Percentiles rank a stretch among this genome's conserved stretches.
phyloP scores from a whole-genome alignment of 129 eudicot species.

The Logfia minima region DNA sequence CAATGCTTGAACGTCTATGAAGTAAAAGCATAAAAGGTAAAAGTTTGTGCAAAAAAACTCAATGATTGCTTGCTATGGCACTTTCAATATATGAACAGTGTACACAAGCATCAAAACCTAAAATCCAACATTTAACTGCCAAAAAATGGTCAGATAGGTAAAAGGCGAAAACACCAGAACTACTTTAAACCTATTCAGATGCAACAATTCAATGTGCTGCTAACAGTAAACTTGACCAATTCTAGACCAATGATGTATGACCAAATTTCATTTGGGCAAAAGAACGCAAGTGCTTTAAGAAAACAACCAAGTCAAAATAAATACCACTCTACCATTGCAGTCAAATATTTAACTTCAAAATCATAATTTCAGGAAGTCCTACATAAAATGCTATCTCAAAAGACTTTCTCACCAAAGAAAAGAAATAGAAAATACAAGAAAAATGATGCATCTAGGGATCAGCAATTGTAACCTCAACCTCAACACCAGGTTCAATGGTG shows the following conservation, averaged over 20 bases:
- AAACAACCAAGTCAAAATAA: neutral
- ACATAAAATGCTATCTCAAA: conserved; percentile 12
- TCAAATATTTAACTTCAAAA: conserved; percentile 21
- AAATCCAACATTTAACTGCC: too few species aligned
- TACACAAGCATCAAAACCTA: too few species aligned
- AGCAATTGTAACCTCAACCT: conserved; percentile 70
- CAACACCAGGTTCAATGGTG: conserved; percentile 36
- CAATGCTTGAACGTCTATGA: too few species aligned
- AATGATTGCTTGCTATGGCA: too few species aligned
- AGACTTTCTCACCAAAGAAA: neutral
- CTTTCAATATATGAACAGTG: too few species aligned
- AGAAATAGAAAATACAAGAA: conserved; percentile 1
- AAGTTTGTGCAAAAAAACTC: too few species aligned
- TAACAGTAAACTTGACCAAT: neutral
- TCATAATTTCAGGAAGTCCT: conserved; percentile 20
- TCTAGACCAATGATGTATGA: neutral
- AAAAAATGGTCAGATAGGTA: too few species aligned
- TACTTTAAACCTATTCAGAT: neutral
- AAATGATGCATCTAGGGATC: conserved; percentile 43
- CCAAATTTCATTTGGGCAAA: neutral
- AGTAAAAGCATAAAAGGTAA: too few species aligned
- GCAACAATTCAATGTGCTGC: neutral
- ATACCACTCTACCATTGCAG: conserved; percentile 13
- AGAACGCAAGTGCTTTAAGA: neutral
- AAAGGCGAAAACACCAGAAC: neutral